Evolutionary conservation across 1,284 basidiomycete species (phyloP).

Genomic region (Leccinum fuscescens): DNA sequence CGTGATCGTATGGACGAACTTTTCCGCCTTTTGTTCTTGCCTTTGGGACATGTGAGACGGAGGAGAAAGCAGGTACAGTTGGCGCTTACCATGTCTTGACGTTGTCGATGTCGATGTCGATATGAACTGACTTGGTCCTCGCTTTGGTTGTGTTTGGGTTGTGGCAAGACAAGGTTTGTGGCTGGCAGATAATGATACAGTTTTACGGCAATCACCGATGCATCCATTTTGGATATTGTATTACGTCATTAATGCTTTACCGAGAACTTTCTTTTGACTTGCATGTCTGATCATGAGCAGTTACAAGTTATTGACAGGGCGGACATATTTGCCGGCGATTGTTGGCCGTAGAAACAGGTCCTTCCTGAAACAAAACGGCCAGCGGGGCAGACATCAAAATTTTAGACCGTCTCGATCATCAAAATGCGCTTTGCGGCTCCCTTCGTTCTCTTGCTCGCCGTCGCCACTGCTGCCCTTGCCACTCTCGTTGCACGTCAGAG

Average conservation of each 20-base stretch:
- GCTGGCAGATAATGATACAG: constrained; percentile 33
- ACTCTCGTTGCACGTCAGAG: constrained; percentile 36
- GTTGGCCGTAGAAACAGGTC: neutral
- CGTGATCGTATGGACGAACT: constrained; percentile 22
- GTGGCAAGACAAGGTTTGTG: constrained; percentile 39
- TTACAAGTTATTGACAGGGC: neutral
- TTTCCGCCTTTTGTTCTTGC: constrained; percentile 46
- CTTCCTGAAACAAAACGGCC: neutral
- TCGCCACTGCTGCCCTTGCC: constrained; percentile 39
- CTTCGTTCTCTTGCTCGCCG: constrained; percentile 41
- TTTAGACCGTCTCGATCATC: constrained; percentile 7
- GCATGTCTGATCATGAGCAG: neutral
- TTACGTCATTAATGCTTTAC: too few relatives aligned
- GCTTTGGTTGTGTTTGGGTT: constrained; percentile 31
- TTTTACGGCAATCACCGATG: constrained; percentile 26
- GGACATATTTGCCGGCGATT: neutral
- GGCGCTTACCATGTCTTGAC: constrained; percentile 61
- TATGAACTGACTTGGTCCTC: neutral
- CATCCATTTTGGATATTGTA: too few relatives aligned
- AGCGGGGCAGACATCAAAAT: neutral
- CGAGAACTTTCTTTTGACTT: too few relatives aligned
- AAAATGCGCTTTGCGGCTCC: constrained; percentile 57
- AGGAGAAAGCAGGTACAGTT: constrained; percentile 8
- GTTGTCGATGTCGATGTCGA: constrained; percentile 38
- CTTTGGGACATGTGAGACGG: constrained; percentile 28